A percentile compares a stretch with the other conserved stretches of the same genome.
Evolutionary conservation across 805 yeast genomes (phyloP).

Genomic region (Teunomyces stri): DNA sequence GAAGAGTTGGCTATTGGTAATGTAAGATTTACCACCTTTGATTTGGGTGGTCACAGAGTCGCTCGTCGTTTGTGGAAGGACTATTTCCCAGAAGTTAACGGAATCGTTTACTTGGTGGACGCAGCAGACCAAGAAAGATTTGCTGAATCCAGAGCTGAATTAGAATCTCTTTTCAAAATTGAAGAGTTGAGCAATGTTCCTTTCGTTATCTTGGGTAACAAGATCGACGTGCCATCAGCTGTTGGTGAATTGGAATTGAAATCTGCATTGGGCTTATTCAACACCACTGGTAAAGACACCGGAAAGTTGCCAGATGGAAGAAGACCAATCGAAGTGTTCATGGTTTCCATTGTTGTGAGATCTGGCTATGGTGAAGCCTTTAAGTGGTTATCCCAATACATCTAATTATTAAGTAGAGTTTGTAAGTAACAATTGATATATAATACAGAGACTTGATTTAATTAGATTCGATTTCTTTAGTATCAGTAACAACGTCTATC

Average conservation of each 20-base stretch:
- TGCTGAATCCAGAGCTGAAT: conserved; percentile 90
- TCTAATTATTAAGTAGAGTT: conserved; percentile 38
- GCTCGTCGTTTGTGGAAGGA: conserved; percentile 99
- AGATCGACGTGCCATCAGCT: conserved; percentile 91
- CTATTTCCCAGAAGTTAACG: conserved; percentile 98
- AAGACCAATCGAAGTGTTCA: conserved; percentile 93
- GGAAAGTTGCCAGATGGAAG: conserved; percentile 67
- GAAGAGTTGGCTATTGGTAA: conserved; percentile 97
- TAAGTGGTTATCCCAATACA: conserved; percentile 97
- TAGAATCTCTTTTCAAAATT: conserved; percentile 88
- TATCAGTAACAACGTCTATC: neutral
- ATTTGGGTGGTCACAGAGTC: conserved; percentile 97
- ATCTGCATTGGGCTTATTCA: conserved; percentile 80
- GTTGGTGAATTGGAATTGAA: conserved; percentile 93
- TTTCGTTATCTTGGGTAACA: conserved; percentile 91
- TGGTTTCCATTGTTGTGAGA: conserved; percentile 98
- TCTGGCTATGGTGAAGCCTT: conserved; percentile 98
- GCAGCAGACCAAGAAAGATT: conserved; percentile 96
- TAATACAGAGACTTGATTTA: neutral
- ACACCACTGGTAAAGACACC: conserved; percentile 79
- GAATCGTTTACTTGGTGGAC: conserved; percentile 93
- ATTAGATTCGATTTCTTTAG: neutral
- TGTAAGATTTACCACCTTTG: conserved; percentile 96
- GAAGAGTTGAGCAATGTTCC: conserved; percentile 91
- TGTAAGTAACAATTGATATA: neutral